Evolutionary conservation across 306 rosid species (phyloP), one percentile per base, ranked within the genome.

Genomic region (Aeschynomene evenia): DNA sequence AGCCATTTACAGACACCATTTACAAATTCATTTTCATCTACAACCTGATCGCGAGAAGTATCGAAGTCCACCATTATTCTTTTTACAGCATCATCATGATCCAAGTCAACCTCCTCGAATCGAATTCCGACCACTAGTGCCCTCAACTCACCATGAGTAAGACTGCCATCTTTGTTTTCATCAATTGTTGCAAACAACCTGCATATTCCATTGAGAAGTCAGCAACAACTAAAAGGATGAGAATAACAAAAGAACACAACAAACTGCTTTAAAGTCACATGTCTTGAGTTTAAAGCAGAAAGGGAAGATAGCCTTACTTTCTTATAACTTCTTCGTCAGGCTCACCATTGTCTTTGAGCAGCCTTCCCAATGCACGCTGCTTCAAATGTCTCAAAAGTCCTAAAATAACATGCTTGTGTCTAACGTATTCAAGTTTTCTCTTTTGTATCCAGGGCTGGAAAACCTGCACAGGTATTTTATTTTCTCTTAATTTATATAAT

Each of bases 391-490:
- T 82, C 62, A 91, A 54, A 65, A 95, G 61, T 68, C 91, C 96
- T 46, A 89, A 84, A 54, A 90, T 91, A 60, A 89, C 87, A 76
- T 83, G 96, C 58, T 81, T 95, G 79, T 82, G 96, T 66, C 72
- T 87, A 45, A 83, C 88, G 81, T 79, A 91, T 4, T 43, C 78
- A 70, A 95, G 57, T 60, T 86, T 87, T 74, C 99, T 81, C 63
- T 34, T 86, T 77, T 91, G 97, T 77, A 87, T 89, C 96, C 95
- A 89, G 45, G 97, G 99, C 78, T 95, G 99, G 77, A 82, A 79
- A 55, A 95, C 85, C 99, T 95, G 89, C 86, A 81, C 18, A 59
- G 57, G 13, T 28, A 65, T 66, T 36, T 37, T 15, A 15, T 54
- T 26, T 29, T 40, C n/a, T 18, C 66, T 69, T 58, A 63, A 31